phyloP scores from a whole-genome alignment of 225 moss, liverwort and hornwort species.

The Ulota crispa region DNA sequence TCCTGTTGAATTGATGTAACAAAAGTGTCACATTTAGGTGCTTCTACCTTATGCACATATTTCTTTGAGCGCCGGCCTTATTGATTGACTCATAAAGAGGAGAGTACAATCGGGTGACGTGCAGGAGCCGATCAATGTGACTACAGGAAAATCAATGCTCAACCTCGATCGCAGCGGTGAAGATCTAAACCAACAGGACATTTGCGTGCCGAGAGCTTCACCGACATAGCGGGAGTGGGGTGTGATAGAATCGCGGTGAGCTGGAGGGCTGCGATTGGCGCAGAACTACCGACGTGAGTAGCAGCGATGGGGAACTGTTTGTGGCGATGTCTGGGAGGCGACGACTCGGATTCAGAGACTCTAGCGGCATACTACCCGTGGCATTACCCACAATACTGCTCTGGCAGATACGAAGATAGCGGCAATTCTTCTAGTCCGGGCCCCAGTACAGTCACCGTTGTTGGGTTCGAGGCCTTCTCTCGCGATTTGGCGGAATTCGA shows the following conservation, averaged over 20 bases:
- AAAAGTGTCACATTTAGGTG: too few relatives aligned
- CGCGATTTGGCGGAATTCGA: slow-evolving; percentile 50
- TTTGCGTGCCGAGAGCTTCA: too few relatives aligned
- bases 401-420: neutral
- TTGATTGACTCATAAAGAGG: neutral
- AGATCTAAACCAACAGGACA: too few relatives aligned
- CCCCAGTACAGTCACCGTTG: neutral
- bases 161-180: neutral
- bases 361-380: neutral
- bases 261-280: neutral
- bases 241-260: neutral
- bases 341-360: neutral
- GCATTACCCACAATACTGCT: neutral
- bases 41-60: neutral
- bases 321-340: slow-evolving; percentile 24
- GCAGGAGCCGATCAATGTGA: neutral
- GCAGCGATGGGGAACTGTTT: slow-evolving; percentile 48
- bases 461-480: slow-evolving; percentile 42
- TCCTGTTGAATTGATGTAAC: too few relatives aligned
- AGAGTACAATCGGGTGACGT: neutral
- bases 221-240: too few relatives aligned
- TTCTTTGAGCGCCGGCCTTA: neutral
- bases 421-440: neutral
- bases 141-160: neutral
- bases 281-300: neutral